phyloP scores from a whole-genome alignment of 2,329 filamentous ascomycete genomes.

The Ophiostoma sp. region DNA sequence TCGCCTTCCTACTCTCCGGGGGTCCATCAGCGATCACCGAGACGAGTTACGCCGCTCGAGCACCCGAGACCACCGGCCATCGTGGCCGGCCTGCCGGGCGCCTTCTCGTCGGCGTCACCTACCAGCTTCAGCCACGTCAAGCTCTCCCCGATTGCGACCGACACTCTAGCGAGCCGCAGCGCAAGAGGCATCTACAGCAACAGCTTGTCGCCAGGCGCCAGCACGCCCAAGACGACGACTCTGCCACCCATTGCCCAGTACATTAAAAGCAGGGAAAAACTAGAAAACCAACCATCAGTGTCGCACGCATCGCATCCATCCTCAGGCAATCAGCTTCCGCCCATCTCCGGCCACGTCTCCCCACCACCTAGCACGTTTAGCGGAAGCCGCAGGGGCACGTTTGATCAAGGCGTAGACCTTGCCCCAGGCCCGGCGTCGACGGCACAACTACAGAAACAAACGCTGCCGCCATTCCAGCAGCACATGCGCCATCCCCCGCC shows the following conservation, averaged over 20 bases:
- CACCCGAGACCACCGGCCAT: neutral
- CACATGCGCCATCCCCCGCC: neutral
- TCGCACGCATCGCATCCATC: neutral
- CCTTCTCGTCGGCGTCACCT: neutral
- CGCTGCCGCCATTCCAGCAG: constrained; percentile 37
- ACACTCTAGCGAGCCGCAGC: neutral
- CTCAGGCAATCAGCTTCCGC: neutral
- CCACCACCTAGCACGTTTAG: neutral
- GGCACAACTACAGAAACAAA: constrained; percentile 31
- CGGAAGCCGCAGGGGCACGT: neutral
- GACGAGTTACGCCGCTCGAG: neutral
- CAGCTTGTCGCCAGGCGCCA: neutral
- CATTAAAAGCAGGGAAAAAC: neutral
- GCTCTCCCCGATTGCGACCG: neutral
- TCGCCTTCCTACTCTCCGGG: neutral
- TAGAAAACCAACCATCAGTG: neutral
- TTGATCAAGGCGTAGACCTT: neutral
- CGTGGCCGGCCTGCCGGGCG: neutral
- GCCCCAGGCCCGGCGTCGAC: neutral
- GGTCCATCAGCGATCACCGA: neutral
- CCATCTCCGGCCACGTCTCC: neutral
- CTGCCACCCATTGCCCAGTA: neutral
- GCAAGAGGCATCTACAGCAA: neutral
- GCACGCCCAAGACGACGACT: neutral
- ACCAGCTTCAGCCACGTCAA: neutral